phyloP scores from a whole-genome alignment of 495 filamentous ascomycete genomes.

The Neurospora sp. region DNA sequence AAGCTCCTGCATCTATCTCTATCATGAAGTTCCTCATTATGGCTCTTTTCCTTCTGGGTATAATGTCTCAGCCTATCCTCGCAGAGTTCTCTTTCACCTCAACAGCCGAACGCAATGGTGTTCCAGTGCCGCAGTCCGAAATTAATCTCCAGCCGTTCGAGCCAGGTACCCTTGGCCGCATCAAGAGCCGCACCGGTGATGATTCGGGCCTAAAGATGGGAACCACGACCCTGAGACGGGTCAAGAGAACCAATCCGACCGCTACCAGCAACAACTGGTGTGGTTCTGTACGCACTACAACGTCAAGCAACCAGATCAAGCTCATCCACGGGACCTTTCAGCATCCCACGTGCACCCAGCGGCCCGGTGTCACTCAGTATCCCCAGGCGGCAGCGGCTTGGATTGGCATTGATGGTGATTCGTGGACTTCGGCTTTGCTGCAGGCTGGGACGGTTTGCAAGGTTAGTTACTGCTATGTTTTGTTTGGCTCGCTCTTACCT shows the following conservation, averaged over 20 bases:
- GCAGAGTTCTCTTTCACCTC: slow-evolving; percentile 16
- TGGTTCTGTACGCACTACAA: slow-evolving; percentile 15
- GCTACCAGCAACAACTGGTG: slow-evolving; percentile 21
- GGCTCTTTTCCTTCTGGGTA: slow-evolving; percentile 7
- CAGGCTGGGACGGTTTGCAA: slow-evolving; percentile 24
- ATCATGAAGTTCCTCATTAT: slow-evolving; percentile 7
- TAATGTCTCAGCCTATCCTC: slow-evolving; percentile 6
- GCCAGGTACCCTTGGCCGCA: slow-evolving; percentile 1
- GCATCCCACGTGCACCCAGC: slow-evolving; percentile 13
- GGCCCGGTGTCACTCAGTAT: slow-evolving; percentile 10
- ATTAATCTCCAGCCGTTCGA: slow-evolving; percentile 19
- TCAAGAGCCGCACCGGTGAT: not conserved
- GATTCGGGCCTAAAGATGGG: not conserved
- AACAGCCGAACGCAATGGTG: slow-evolving; percentile 15
- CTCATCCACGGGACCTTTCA: slow-evolving; percentile 15
- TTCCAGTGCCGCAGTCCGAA: slow-evolving; percentile 12
- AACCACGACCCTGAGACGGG: not conserved
- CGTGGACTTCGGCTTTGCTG: slow-evolving; percentile 10
- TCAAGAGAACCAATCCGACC: slow-evolving; percentile 10
- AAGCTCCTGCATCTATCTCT: not conserved
- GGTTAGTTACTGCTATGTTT: slow-evolving; percentile 4
- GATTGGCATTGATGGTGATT: slow-evolving; percentile 23
- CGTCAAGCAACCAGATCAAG: slow-evolving; percentile 16
- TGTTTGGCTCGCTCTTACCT: not conserved
- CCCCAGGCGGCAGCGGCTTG: slow-evolving; percentile 22